These are phyloP conservation scores for Neocallimastix lanati DNA, from an alignment of 192 early-diverging fungal species.

Conservation along the genomic window DNA sequence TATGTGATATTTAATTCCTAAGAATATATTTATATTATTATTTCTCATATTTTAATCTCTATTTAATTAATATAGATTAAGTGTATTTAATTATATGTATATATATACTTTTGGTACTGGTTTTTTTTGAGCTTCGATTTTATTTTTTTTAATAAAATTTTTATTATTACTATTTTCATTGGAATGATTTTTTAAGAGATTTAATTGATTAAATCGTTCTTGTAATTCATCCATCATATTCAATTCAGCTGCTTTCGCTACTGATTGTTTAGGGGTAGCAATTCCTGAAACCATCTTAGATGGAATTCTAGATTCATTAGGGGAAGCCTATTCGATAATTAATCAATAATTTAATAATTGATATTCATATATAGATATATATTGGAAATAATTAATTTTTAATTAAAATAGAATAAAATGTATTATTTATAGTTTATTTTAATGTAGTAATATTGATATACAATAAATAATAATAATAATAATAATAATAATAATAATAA, in stretches of 20 bases:
- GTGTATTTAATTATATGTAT: background rate
- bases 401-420: too few relatives aligned
- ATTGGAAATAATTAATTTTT: too few relatives aligned
- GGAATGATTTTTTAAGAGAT: background rate
- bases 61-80: background rate
- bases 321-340: background rate
- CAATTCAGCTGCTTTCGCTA: background rate
- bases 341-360: too few relatives aligned
- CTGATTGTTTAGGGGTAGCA: background rate
- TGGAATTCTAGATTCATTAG: background rate
- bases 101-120: background rate
- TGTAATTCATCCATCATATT: background rate
- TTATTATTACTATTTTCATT: background rate
- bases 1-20: too few relatives aligned
- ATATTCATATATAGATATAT: too few relatives aligned
- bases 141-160: background rate
- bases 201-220: background rate
- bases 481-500: too few relatives aligned
- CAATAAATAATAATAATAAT: too few relatives aligned
- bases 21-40: too few relatives aligned
- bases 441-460: too few relatives aligned
- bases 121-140: background rate
- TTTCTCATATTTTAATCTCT: too few relatives aligned
- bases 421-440: too few relatives aligned
- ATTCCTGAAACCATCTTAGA: background rate